Percentiles rank a stretch among this genome's conserved stretches.
Conservation (phyloP, 345 rosid genomes). For the Cardiospermum halicacabum region DNA sequence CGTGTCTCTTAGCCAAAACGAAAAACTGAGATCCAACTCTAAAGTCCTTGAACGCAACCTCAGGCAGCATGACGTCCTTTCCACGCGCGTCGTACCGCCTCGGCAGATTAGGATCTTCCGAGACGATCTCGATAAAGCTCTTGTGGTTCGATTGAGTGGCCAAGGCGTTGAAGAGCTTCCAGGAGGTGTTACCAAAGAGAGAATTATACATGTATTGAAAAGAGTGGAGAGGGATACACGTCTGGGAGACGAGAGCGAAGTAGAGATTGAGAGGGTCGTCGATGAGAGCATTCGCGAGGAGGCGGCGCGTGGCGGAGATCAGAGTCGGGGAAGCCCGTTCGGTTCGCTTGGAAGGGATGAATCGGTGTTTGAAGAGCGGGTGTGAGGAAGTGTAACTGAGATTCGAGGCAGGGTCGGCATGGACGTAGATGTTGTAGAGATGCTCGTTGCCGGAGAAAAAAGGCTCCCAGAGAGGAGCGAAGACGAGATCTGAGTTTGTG, state of each 20-base stretch:
- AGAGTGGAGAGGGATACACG: conserved; percentile 84
- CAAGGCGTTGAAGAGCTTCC: conserved; percentile 24
- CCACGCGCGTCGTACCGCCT: conserved; percentile 73
- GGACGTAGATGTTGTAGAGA: conserved; percentile 74
- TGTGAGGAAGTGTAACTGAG: conserved; percentile 15
- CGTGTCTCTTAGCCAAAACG: conserved; percentile 64
- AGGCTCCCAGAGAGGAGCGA: conserved; percentile 70
- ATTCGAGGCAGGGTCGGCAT: conserved; percentile 56
- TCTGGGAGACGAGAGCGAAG: conserved; percentile 76
- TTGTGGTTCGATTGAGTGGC: conserved; percentile 28
- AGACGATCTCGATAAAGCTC: conserved; percentile 73
- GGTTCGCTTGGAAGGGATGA: conserved; percentile 59
- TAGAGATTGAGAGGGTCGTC: conserved; percentile 79
- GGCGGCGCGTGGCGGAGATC: conserved; percentile 71
- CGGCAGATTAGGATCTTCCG: conserved; percentile 50
- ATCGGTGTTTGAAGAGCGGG: conserved; percentile 31
- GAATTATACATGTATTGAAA: conserved; percentile 51
- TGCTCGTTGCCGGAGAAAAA: conserved; percentile 51
- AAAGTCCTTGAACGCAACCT: conserved; percentile 51
- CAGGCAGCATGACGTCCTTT: conserved; percentile 54
- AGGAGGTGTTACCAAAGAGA: conserved; percentile 37
- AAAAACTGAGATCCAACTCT: conserved; percentile 92
- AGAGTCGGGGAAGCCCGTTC: conserved; percentile 64
- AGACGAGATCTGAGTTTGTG: conserved; percentile 75
- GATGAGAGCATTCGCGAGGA: conserved; percentile 65